Conservation (phyloP, 2,329 filamentous ascomycete genomes). For the Monosporascus ibericus region DNA sequence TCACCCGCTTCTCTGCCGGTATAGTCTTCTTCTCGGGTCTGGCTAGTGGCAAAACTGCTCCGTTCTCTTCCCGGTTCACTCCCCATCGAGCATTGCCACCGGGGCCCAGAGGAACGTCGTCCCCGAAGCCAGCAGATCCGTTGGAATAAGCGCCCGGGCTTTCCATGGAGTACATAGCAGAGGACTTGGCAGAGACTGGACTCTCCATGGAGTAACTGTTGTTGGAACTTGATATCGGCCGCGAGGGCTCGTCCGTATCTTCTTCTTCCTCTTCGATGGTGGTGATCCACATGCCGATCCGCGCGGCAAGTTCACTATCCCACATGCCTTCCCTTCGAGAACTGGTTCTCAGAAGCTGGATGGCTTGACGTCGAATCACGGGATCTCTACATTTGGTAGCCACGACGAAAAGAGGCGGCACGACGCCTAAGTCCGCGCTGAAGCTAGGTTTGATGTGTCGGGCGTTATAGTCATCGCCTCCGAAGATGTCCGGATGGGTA, state of each 20-base stretch:
- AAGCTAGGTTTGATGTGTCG: constrained; percentile 56
- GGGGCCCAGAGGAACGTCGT: constrained; percentile 31
- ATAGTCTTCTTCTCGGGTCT: constrained; percentile 27
- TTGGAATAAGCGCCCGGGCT: constrained; percentile 17
- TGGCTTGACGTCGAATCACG: constrained; percentile 50
- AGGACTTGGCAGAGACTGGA: not conserved
- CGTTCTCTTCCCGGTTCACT: constrained; percentile 17
- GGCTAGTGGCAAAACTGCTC: constrained; percentile 9
- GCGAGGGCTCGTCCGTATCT: constrained; percentile 24
- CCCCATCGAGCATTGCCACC: constrained; percentile 40
- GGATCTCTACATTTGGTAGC: constrained; percentile 60
- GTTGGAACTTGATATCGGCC: constrained; percentile 24
- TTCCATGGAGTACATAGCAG: constrained; percentile 8
- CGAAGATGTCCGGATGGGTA: constrained; percentile 31
- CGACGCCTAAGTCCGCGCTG: constrained; percentile 57
- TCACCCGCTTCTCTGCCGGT: constrained; percentile 48
- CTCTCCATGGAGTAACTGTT: constrained; percentile 14
- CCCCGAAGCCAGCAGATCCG: constrained; percentile 28
- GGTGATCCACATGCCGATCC: constrained; percentile 50
- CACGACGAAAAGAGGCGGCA: constrained; percentile 60
- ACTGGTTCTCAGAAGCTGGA: constrained; percentile 53
- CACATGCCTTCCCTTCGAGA: constrained; percentile 63
- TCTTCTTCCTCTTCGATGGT: constrained; percentile 42
- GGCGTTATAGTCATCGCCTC: constrained; percentile 36
- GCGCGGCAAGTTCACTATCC: constrained; percentile 56